Evolutionary conservation across 2,329 filamentous ascomycete species (phyloP).

Genomic region (Calcarisporium arbuscula): DNA sequence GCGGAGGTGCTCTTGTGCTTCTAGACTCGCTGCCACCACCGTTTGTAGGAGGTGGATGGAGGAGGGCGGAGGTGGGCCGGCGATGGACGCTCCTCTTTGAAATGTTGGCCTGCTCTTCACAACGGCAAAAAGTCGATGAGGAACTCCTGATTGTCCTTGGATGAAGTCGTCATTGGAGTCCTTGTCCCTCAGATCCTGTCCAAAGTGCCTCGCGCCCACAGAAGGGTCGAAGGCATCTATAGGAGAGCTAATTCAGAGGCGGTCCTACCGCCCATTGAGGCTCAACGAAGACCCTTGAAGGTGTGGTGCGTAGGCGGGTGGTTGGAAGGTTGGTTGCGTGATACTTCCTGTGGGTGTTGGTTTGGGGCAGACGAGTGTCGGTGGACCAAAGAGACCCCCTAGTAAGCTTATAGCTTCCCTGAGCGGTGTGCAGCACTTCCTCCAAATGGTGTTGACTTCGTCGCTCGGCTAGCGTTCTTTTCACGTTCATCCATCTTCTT

Average conservation of each 20-base stretch:
- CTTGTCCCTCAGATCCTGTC: conserved; percentile 55
- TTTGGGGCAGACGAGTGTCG: conserved; percentile 51
- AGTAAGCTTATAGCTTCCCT: conserved; percentile 39
- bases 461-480: conserved; percentile 90
- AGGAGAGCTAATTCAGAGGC: conserved; percentile 54
- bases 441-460: conserved; percentile 69
- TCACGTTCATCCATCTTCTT: conserved; percentile 97
- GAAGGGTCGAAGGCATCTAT: conserved; percentile 58
- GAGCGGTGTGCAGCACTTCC: conserved; percentile 28
- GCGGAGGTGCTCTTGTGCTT: conserved; percentile 26
- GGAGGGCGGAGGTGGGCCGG: conserved; percentile 13
- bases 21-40: conserved; percentile 24
- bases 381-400: conserved; percentile 57
- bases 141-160: conserved; percentile 61
- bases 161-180: conserved; percentile 62
- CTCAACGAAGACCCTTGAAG: conserved; percentile 38
- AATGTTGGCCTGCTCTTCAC: conserved; percentile 44
- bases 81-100: conserved; percentile 9
- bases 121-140: conserved; percentile 60
- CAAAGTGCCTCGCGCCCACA: conserved; percentile 61
- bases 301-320: conserved; percentile 25
- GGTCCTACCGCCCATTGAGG: conserved; percentile 36
- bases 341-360: conserved; percentile 53
- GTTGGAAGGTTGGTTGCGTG: conserved; percentile 35
- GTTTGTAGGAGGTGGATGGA: conserved; percentile 22